Percentiles rank a stretch among this genome's conserved stretches.
Conservation (phyloP, 331 rosid species). For the Rosa hybrid region DNA sequence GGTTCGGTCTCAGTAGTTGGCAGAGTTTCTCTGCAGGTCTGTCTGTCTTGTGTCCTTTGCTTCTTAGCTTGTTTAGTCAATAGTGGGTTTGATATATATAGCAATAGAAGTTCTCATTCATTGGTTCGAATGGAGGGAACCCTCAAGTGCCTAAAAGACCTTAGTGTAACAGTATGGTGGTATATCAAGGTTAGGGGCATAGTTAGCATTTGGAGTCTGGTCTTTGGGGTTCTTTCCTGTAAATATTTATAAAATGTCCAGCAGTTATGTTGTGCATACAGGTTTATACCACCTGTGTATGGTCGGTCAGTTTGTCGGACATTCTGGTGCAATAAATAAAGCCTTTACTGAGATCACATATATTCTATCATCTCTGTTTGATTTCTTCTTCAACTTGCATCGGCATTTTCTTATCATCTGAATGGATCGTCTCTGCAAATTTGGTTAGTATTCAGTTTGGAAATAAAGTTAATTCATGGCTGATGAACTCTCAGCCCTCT, state of each 20-base stretch:
- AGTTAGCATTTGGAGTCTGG: conserved; percentile 38
- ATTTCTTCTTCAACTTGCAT: not conserved
- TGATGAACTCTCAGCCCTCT: no score
- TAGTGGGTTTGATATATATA: conserved; percentile 17
- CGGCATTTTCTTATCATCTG: not conserved
- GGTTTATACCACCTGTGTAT: conserved; percentile 48
- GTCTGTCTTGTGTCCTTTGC: conserved; percentile 42
- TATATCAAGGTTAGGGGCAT: conserved; percentile 35
- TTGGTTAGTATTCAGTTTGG: not conserved
- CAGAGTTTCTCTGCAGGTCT: conserved; percentile 33
- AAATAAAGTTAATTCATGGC: not conserved
- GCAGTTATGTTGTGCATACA: conserved; percentile 46
- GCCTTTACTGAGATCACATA: conserved; percentile 31
- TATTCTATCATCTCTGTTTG: conserved; percentile 1
- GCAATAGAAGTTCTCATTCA: conserved; percentile 33
- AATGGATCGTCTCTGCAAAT: not conserved
- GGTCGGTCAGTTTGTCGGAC: conserved; percentile 46
- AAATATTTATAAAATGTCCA: conserved; percentile 47
- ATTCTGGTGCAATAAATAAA: conserved; percentile 50
- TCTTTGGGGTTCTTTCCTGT: conserved; percentile 50
- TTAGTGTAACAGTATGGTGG: conserved; percentile 31
- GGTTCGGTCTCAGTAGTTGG: conserved; percentile 38
- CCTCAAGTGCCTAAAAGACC: conserved; percentile 29
- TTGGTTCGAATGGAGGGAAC: conserved; percentile 39
- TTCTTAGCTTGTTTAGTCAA: conserved; percentile 24